Evolutionary conservation across 306 rosid genomes (phyloP), one percentile per base, ranked within the genome.

Genomic region (Trifolium dubium): DNA sequence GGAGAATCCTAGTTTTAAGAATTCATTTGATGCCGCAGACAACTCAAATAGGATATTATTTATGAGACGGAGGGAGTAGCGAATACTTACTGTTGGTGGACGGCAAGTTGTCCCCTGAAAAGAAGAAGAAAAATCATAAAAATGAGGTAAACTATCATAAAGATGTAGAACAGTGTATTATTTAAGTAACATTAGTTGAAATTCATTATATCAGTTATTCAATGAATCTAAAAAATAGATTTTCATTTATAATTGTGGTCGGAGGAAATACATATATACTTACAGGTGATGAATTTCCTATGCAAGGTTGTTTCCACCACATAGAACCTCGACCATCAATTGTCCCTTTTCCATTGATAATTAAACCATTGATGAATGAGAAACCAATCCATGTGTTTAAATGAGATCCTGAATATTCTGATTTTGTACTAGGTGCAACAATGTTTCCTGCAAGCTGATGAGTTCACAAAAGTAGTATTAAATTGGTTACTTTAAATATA

Each of bases 221-320:
- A 23, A 23, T 23, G 23, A 23, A 23, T 23, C 23, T 23, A 1
- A 23, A 23, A 23, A 23, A 23, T 23, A 1, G 1, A 23, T 23
- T 23, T 23, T 23, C 23, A 23, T 23, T 23, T 23, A 23, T 23
- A 23, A 23, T 23, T 23, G 23, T 23, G 23, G 23, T 23, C 23
- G 23, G 23, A 23, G 23, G 23, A 23, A 23, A 23, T 23, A 23
- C 23, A 23, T 23, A 23, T 6, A 6, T 37, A 73, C 81, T 69
- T 60, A 84, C 88, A 0, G 79, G 29, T 53, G 10, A 1, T n/a
- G 80, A 23, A 39, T 47, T 82, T 76, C 84, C 86, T 9, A 85
- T 0, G 75, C 88, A 85, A 54, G 86, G 84, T 0, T 85, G 77
- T 76, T 69, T 53, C 86, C 88, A 85, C 88, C 88, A 85, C 51